A percentile compares a stretch with the other conserved stretches of the same genome.
These are phyloP conservation scores for Helminthosporium solani DNA, from an alignment of 2,329 filamentous ascomycete genomes.

Conservation along the genomic window DNA sequence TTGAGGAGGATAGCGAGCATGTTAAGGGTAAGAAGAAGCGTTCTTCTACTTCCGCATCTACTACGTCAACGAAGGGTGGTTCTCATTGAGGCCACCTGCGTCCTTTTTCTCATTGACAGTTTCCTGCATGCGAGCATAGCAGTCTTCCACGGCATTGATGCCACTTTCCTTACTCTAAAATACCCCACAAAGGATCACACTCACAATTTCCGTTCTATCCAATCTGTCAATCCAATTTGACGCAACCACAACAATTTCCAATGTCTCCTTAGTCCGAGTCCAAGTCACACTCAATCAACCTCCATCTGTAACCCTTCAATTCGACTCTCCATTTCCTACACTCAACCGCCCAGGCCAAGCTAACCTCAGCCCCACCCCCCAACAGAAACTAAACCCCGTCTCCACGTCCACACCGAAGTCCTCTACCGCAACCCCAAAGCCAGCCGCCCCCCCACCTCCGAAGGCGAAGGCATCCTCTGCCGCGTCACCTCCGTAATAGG, in stretches of 20 bases:
- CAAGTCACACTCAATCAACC: too few species aligned
- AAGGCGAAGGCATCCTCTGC: constrained; percentile 55
- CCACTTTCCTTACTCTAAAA: constrained; percentile 1
- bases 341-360: neutral
- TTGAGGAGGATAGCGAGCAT: constrained; percentile 49
- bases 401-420: constrained; percentile 49
- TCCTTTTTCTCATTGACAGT: constrained; percentile 6
- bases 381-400: constrained; percentile 30
- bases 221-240: too few species aligned
- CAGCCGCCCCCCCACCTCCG: constrained; percentile 30
- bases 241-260: too few species aligned
- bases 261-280: neutral
- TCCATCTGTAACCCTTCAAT: neutral
- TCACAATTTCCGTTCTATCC: neutral
- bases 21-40: constrained; percentile 46
- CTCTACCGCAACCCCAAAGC: constrained; percentile 53
- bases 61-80: constrained; percentile 15
- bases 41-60: constrained; percentile 2
- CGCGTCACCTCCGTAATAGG: constrained; percentile 54
- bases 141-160: constrained; percentile 19
- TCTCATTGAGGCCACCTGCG: constrained; percentile 14
- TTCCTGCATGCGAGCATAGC: constrained; percentile 20
- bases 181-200: neutral
- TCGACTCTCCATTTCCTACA: neutral
- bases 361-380: neutral